These are phyloP conservation scores for Ogataea haglerorum DNA, from an alignment of 805 yeast species.

Conservation along the genomic window DNA sequence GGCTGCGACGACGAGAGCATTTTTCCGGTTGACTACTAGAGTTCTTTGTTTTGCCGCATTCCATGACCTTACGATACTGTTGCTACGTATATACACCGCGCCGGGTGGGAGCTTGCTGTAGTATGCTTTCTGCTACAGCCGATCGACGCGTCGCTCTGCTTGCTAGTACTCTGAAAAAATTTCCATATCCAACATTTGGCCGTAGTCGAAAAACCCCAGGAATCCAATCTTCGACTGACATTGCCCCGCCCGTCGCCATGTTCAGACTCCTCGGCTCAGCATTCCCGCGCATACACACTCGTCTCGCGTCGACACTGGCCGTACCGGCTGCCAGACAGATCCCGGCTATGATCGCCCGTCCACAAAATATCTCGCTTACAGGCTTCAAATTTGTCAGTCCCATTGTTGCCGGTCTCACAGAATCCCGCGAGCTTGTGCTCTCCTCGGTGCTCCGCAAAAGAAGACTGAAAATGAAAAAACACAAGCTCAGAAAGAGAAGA, in stretches of 20 bases:
- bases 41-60: background rate
- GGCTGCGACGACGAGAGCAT: slow-evolving; percentile 15
- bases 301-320: slow-evolving; percentile 6
- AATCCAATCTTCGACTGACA: background rate
- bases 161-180: slow-evolving; percentile 1
- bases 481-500: slow-evolving; percentile 95
- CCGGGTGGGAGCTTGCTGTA: background rate
- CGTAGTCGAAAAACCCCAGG: background rate
- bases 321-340: background rate
- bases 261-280: slow-evolving; percentile 6
- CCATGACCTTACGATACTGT: background rate
- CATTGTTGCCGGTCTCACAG: slow-evolving; percentile 5
- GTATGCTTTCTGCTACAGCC: background rate
- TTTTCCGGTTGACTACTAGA: slow-evolving; percentile 17
- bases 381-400: slow-evolving; percentile 9
- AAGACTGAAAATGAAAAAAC: slow-evolving; percentile 95
- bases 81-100: slow-evolving; percentile 1
- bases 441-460: slow-evolving; percentile 82
- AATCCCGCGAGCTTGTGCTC: slow-evolving; percentile 33
- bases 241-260: slow-evolving; percentile 2
- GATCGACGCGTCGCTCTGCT: slow-evolving; percentile 11
- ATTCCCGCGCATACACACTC: slow-evolving; percentile 6
- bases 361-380: slow-evolving; percentile 2
- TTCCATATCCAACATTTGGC: slow-evolving; percentile 1
- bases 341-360: background rate